phyloP scores from a whole-genome alignment of 208 protist genomes.

The Leishmania amazonensis region DNA sequence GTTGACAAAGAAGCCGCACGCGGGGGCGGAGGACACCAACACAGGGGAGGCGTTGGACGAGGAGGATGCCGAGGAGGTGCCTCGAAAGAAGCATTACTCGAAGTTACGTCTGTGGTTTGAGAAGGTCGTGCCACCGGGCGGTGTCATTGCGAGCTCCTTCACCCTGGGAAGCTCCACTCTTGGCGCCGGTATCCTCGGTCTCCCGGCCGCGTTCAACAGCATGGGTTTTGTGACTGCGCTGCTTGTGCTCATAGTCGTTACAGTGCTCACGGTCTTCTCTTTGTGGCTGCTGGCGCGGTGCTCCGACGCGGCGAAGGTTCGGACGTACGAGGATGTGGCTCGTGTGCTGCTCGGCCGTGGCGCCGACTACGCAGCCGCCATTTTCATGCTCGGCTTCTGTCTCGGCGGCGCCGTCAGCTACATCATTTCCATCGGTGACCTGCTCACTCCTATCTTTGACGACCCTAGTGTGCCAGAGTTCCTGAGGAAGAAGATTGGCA shows the following conservation, averaged over 20 bases:
- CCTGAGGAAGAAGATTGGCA: slow-evolving; percentile 33
- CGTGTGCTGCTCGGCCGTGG: slow-evolving; percentile 32
- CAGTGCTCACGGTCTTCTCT: slow-evolving; percentile 61
- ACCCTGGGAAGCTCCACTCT: slow-evolving; percentile 61
- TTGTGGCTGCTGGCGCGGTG: slow-evolving; percentile 53
- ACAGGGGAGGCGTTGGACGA: slow-evolving; percentile 18
- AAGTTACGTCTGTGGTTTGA: slow-evolving; percentile 27
- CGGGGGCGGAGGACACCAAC: neutral
- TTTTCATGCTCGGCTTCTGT: slow-evolving; percentile 47
- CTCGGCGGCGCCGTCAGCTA: slow-evolving; percentile 71
- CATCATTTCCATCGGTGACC: slow-evolving; percentile 62
- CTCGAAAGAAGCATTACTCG: slow-evolving; percentile 6
- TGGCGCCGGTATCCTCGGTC: slow-evolving; percentile 65
- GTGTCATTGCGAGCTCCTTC: slow-evolving; percentile 56
- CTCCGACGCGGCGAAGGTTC: slow-evolving; percentile 30
- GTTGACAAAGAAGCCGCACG: neutral
- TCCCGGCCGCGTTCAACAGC: slow-evolving; percentile 64
- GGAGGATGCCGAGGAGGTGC: slow-evolving; percentile 1
- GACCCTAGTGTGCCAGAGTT: slow-evolving; percentile 32
- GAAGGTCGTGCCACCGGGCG: slow-evolving; percentile 55
- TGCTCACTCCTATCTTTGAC: slow-evolving; percentile 55
- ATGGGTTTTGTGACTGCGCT: slow-evolving; percentile 49
- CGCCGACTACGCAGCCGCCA: slow-evolving; percentile 25
- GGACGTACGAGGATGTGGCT: slow-evolving; percentile 46
- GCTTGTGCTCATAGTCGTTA: slow-evolving; percentile 48